phyloP scores from a whole-genome alignment of 2,329 filamentous ascomycete species.

The Monilinia fructigena region DNA sequence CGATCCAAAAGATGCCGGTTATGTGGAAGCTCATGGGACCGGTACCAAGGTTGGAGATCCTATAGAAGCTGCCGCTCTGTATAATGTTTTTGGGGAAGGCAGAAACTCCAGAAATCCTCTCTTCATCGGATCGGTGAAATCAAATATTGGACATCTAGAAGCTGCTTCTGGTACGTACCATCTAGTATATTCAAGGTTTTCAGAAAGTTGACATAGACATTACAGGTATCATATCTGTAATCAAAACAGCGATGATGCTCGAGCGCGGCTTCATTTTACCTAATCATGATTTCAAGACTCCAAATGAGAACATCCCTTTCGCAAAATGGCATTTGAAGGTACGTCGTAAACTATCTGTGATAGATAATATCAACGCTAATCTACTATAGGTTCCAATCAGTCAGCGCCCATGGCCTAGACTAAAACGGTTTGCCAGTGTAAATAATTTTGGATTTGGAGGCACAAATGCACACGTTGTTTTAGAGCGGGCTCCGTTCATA shows the following conservation, averaged over 20 bases:
- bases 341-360: not conserved
- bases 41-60: conserved; percentile 26
- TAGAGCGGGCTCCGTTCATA: conserved; percentile 33
- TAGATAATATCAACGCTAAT: conserved; percentile 21
- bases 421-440: conserved; percentile 49
- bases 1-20: conserved; percentile 22
- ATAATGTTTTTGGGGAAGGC: conserved; percentile 35
- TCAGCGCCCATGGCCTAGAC: conserved; percentile 35
- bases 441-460: conserved; percentile 33
- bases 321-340: conserved; percentile 44
- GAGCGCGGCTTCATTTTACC: conserved; percentile 33
- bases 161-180: conserved; percentile 33
- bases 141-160: conserved; percentile 48
- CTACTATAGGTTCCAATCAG: conserved; percentile 35
- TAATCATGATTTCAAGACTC: conserved; percentile 34
- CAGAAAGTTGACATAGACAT: conserved; percentile 6
- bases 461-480: conserved; percentile 29
- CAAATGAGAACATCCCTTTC: conserved; percentile 43
- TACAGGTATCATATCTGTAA: conserved; percentile 44
- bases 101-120: conserved; percentile 29
- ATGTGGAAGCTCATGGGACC: conserved; percentile 31
- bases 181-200: not conserved
- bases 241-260: conserved; percentile 46
- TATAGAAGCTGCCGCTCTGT: conserved; percentile 31
- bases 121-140: conserved; percentile 36